These are phyloP conservation scores for Trichodelitschia bisporula DNA, from an alignment of 495 filamentous ascomycete genomes.

Conservation along the genomic window DNA sequence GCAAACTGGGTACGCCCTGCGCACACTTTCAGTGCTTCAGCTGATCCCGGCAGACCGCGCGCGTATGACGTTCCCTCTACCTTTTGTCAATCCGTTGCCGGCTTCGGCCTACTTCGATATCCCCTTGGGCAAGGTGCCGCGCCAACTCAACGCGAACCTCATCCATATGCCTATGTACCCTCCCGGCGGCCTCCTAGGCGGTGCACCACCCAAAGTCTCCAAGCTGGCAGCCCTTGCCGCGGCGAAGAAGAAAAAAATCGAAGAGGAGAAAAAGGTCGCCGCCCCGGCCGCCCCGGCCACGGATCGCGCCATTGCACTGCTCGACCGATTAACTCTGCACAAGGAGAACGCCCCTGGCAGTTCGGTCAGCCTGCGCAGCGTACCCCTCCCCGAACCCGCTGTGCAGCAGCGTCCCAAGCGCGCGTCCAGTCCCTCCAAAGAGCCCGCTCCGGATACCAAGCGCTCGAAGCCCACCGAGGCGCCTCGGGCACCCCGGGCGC, in stretches of 20 bases:
- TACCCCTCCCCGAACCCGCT: no score
- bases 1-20: no score
- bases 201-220: conserved; percentile 61
- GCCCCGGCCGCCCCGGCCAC: conserved; percentile 6
- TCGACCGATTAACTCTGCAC: conserved; percentile 10
- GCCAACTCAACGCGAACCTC: no score
- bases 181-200: no score
- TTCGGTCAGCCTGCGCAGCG: background rate
- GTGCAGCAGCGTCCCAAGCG: background rate
- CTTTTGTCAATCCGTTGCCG: background rate
- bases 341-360: conserved; percentile 2
- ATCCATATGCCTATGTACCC: no score
- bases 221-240: conserved; percentile 79
- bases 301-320: conserved; percentile 8
- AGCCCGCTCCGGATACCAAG: no score
- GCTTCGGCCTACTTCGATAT: conserved; percentile 25
- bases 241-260: conserved; percentile 66
- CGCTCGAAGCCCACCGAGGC: no score
- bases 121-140: conserved; percentile 28
- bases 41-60: no score
- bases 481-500: background rate
- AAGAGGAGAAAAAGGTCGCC: conserved; percentile 32
- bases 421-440: background rate
- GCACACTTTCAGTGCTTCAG: no score
- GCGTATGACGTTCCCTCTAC: conserved; percentile 1